Conservation (phyloP, 192 early-diverging fungal genomes). For the Gonapodya sp. region DNA sequence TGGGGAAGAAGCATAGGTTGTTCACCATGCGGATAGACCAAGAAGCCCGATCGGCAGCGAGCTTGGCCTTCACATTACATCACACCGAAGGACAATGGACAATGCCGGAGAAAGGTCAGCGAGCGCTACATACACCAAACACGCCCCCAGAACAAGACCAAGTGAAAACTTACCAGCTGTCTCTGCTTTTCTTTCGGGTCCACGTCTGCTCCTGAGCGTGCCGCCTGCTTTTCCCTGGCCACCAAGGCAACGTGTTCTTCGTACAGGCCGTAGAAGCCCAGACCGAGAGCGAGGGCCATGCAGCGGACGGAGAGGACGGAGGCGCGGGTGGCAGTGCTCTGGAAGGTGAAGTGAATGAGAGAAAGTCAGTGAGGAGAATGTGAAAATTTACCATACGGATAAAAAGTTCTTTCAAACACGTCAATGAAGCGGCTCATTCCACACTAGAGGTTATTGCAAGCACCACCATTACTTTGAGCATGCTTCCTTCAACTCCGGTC, state of each 20-base stretch:
- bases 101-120: no score
- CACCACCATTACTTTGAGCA: no score
- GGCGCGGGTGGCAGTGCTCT: neutral
- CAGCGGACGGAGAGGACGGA: neutral
- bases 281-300: neutral
- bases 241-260: neutral
- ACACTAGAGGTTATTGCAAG: no score
- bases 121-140: no score
- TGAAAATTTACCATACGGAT: neutral
- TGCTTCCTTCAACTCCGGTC: no score
- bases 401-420: no score
- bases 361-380: neutral
- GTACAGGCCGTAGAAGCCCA: neutral
- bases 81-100: no score
- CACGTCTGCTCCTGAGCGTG: neutral
- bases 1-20: constrained; percentile 1
- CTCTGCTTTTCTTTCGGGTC: neutral
- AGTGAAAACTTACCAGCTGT: neutral
- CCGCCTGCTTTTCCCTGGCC: neutral
- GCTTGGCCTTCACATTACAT: neutral
- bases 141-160: no score
- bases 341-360: no score
- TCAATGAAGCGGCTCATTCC: no score
- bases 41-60: neutral
- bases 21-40: neutral